Conservation (phyloP, 176 grass and related monocot genomes). For the Raddia distichophylla region DNA sequence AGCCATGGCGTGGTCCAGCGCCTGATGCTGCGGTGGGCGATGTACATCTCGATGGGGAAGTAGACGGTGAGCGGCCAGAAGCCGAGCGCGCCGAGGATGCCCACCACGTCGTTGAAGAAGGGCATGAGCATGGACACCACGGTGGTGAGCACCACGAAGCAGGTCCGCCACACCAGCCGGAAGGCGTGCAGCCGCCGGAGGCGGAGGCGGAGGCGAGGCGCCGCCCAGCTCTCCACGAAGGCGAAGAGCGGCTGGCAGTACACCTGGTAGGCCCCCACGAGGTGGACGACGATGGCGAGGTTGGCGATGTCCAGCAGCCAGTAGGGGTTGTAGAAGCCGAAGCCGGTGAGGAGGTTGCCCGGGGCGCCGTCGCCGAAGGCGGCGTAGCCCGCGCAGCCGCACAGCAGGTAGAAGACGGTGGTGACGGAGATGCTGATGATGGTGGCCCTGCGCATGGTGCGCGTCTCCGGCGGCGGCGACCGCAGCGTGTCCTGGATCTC, state of each 20-base stretch:
- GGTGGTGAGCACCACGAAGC: slow-evolving; percentile 51
- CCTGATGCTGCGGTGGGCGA: slow-evolving; percentile 44
- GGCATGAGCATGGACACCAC: slow-evolving; percentile 58
- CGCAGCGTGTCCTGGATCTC: slow-evolving; percentile 70
- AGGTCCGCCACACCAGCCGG: slow-evolving; percentile 52
- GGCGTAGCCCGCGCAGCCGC: slow-evolving; percentile 64
- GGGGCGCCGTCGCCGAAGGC: slow-evolving; percentile 58
- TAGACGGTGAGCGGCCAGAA: slow-evolving; percentile 99
- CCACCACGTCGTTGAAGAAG: slow-evolving; percentile 63
- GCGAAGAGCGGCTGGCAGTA: slow-evolving; percentile 64
- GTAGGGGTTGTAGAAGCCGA: slow-evolving; percentile 65
- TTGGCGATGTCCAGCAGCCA: slow-evolving; percentile 71
- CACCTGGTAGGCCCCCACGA: slow-evolving; percentile 67
- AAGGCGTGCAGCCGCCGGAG: slow-evolving; percentile 42
- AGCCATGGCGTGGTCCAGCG: slow-evolving; percentile 38
- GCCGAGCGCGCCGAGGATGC: slow-evolving; percentile 68
- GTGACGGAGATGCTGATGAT: slow-evolving; percentile 41
- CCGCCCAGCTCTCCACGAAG: slow-evolving; percentile 54
- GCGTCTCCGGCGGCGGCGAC: slow-evolving; percentile 57
- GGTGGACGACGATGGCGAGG: slow-evolving; percentile 62
- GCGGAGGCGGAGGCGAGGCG: slow-evolving; percentile 13
- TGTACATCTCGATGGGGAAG: slow-evolving; percentile 78
- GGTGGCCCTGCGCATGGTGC: slow-evolving; percentile 58
- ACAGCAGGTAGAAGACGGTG: slow-evolving; percentile 57
- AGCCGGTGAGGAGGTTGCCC: slow-evolving; percentile 62